Evolutionary conservation across 768 basidiomycete genomes (phyloP).

Genomic region (Agaricus blazei): DNA sequence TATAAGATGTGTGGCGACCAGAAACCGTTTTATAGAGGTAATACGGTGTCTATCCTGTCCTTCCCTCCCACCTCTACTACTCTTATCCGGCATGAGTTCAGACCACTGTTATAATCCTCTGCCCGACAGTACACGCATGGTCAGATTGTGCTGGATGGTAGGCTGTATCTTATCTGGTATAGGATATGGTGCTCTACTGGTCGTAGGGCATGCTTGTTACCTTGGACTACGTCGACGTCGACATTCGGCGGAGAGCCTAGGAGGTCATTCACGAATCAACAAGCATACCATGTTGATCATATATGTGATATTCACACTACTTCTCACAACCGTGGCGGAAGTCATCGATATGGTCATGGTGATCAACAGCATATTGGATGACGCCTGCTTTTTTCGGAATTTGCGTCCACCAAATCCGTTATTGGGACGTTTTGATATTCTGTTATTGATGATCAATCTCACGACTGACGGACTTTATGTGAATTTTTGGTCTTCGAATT

Average conservation of each 20-base stretch:
- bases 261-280: neutral
- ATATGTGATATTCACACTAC: neutral
- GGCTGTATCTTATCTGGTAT: neutral
- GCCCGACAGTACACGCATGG: neutral
- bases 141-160: neutral
- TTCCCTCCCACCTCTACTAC: too few species aligned
- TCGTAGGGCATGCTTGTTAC: neutral
- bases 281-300: neutral
- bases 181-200: neutral
- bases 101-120: conserved; percentile 14
- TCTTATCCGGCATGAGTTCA: conserved; percentile 15
- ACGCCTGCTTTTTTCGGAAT: neutral
- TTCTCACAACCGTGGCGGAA: neutral
- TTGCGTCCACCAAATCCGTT: neutral
- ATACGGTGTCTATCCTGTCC: too few species aligned
- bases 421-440: neutral
- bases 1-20: too few species aligned
- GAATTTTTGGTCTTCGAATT: neutral
- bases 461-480: conserved; percentile 2
- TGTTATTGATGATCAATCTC: neutral
- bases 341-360: neutral
- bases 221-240: neutral
- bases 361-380: neutral
- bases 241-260: too few species aligned
- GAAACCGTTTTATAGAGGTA: too few species aligned